Base-by-base conservation (phyloP, 768 basidiomycete genomes). In the Auriscalpium orientale region DNA sequence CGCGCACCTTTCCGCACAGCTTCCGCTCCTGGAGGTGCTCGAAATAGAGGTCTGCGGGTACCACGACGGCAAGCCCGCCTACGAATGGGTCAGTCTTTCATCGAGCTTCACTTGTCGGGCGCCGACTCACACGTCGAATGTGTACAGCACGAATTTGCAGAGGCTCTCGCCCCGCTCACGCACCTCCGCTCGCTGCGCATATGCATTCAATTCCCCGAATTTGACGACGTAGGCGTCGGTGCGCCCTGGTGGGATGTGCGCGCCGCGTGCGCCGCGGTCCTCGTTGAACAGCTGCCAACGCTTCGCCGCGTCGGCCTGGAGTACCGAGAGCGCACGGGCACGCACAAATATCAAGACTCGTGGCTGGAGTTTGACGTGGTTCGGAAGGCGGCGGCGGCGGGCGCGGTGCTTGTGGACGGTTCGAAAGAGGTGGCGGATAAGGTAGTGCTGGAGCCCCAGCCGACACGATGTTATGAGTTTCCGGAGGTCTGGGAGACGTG, bases 181-280 rank as follows among this genome's bases (percentile, higher is more conserved):
- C 59, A 58, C 1, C 60, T 71, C 8, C 70, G 60, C 38, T 59
- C 67, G 49, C 58, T 71, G 13, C 69, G 70, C n/a, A 64, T 71
- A 4, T 72, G 70, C 61, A 65, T 72, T 61, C 70, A 71, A 55
- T 71, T 71, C 59, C 71, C 70, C 0, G 70, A 71, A 37, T 71
- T 68, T 44, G 70, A 71, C 44, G 35, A 60, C 52, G 5, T 34
- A 20, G 43, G 57, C 46, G 57, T 51, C 53, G 3, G 1, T 16
- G 51, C 20, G 54, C 69, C 68, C 0, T 72, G 71, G 71, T 65
- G 65, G 34, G 64, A 60, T 33, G 50, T 62, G 40, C 65, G 70
- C 28, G 56, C 60, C 34, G 68, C 71, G 1, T 67, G 58, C 46
- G 70, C 70, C 34, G 38, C 55, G 43, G 47, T 67, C 54, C 68